Percentiles rank a stretch among this genome's conserved stretches.
These are phyloP conservation scores for Rhododendron simsii DNA, from an alignment of 148 eudicot species.

Conservation along the genomic window DNA sequence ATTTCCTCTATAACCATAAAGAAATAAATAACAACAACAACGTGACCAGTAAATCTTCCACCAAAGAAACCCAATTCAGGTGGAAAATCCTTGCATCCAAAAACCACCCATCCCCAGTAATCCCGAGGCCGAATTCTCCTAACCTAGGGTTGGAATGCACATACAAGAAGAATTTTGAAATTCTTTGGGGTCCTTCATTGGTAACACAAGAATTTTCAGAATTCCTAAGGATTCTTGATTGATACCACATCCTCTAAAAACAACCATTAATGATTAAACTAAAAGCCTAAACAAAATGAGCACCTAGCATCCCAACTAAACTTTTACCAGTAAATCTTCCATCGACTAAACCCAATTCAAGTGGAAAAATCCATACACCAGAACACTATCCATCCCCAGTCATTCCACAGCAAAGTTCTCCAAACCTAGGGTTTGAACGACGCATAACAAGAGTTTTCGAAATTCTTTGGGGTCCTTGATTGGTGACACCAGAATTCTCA, in stretches of 20 bases:
- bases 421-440: no score
- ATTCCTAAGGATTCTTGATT: background rate
- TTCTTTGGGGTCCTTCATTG: no score
- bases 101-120: background rate
- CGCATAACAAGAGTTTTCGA: no score
- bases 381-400: no score
- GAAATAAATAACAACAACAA: background rate
- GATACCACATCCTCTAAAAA: background rate
- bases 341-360: background rate
- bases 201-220: background rate
- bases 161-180: background rate
- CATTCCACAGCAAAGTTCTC: no score
- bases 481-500: no score
- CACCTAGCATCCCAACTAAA: background rate
- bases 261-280: background rate
- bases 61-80: background rate
- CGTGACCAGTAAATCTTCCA: background rate
- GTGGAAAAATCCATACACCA: background rate
- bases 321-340: background rate
- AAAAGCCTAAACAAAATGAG: background rate
- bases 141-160: background rate
- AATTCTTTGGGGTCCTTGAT: no score
- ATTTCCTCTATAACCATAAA: background rate
- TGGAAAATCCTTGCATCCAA: background rate
- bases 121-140: background rate